A percentile compares a stretch with the other conserved stretches of the same genome.
These are phyloP conservation scores for Dryas alaskensis DNA, from an alignment of 306 rosid species.

Conservation along the genomic window DNA sequence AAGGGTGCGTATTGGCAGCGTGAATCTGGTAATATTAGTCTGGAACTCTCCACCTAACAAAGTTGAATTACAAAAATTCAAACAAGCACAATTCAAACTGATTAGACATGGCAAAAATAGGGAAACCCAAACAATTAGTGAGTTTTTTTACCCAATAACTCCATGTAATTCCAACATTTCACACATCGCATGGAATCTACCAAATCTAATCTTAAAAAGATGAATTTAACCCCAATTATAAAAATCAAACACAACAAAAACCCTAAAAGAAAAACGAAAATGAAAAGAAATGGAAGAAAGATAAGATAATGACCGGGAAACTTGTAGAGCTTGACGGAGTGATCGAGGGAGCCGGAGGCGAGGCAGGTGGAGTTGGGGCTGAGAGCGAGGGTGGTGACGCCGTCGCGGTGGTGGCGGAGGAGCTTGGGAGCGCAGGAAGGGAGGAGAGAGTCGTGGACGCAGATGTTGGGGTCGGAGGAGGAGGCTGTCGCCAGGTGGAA, in stretches of 20 bases:
- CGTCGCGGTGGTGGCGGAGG: slow-evolving; percentile 92
- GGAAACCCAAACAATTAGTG: not conserved
- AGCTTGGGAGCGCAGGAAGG: slow-evolving; percentile 58
- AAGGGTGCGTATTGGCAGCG: slow-evolving; percentile 80
- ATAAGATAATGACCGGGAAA: slow-evolving; percentile 64
- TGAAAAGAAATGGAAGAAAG: not conserved
- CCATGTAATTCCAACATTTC: not conserved
- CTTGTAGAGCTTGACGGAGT: slow-evolving; percentile 93
- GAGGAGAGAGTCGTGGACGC: slow-evolving; percentile 71
- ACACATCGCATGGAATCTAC: not conserved
- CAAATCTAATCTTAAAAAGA: not conserved
- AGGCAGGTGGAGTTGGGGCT: slow-evolving; percentile 95
- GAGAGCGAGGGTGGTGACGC: slow-evolving; percentile 84
- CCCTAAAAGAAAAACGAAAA: not conserved
- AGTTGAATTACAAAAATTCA: slow-evolving; percentile 4
- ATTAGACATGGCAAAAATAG: not conserved
- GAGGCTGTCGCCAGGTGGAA: slow-evolving; percentile 70
- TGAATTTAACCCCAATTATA: not conserved
- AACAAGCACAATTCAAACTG: not conserved
- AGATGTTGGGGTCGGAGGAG: slow-evolving; percentile 57
- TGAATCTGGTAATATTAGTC: slow-evolving; percentile 88
- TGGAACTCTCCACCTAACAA: slow-evolving; percentile 84
- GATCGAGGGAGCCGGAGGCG: slow-evolving; percentile 92
- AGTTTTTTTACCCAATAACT: not conserved
- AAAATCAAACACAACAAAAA: not conserved